Conservation (phyloP, 1,139 yeast genomes). For the Hansenula lynferdii region DNA sequence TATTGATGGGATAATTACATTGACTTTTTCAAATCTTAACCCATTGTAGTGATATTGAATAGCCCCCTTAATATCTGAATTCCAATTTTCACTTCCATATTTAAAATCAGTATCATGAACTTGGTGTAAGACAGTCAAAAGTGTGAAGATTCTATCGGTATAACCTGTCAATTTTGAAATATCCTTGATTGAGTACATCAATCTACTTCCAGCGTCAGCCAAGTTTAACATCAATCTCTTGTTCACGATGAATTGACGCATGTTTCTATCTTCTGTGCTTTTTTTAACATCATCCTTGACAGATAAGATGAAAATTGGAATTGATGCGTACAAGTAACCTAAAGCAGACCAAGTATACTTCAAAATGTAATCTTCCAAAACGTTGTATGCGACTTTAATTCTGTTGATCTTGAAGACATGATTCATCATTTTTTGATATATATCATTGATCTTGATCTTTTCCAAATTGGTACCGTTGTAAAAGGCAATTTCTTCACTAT, state of each 20-base stretch:
- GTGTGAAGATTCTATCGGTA: slow-evolving; percentile 78
- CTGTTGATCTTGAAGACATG: slow-evolving; percentile 39
- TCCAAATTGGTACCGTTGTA: slow-evolving; percentile 89
- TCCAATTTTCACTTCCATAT: slow-evolving; percentile 38
- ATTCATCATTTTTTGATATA: slow-evolving; percentile 56
- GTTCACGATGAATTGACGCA: slow-evolving; percentile 88
- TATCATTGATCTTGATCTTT: slow-evolving; percentile 55
- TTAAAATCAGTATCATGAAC: slow-evolving; percentile 71
- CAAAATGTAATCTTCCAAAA: slow-evolving; percentile 80
- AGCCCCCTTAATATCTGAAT: slow-evolving; percentile 70
- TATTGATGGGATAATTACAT: slow-evolving; percentile 71
- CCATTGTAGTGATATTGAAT: slow-evolving; percentile 78
- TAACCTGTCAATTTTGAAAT: slow-evolving; percentile 89
- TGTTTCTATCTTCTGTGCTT: slow-evolving; percentile 43
- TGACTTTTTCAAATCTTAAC: slow-evolving; percentile 75
- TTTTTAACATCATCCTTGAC: slow-evolving; percentile 29
- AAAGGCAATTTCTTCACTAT: slow-evolving; percentile 92
- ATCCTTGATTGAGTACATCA: slow-evolving; percentile 94
- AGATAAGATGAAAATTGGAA: slow-evolving; percentile 64
- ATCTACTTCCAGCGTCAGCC: slow-evolving; percentile 95
- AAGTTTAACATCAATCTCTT: slow-evolving; percentile 84
- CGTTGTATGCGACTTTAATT: slow-evolving; percentile 53
- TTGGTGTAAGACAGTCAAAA: slow-evolving; percentile 72
- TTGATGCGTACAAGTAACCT: slow-evolving; percentile 85
- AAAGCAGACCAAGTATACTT: slow-evolving; percentile 95